These are phyloP conservation scores for Phytophthora pisi DNA, from an alignment of 352 stramenopile genomes.

Conservation along the genomic window DNA sequence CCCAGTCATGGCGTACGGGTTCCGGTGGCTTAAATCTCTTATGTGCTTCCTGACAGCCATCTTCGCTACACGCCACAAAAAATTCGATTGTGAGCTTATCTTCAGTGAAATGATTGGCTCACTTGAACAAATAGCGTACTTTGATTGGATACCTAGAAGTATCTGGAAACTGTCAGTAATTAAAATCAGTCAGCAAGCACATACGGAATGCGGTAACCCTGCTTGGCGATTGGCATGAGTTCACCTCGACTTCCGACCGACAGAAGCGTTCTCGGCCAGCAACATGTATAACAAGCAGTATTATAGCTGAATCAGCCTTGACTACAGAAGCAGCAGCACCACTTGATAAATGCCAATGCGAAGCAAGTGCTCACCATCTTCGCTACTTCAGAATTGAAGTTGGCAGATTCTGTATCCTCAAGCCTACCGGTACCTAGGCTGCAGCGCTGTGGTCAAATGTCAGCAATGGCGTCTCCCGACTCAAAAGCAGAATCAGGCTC, in stretches of 20 bases:
- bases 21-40: no score
- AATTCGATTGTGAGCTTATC: no score
- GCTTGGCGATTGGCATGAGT: neutral
- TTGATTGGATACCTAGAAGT: no score
- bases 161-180: no score
- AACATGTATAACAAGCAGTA: neutral
- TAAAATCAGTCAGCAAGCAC: no score
- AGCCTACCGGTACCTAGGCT: no score
- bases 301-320: neutral
- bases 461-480: neutral
- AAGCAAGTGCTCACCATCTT: slow-evolving; percentile 4
- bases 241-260: neutral
- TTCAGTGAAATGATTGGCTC: no score
- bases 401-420: neutral
- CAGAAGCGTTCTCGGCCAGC: no score
- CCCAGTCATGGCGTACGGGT: no score
- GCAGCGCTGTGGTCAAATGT: neutral
- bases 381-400: slow-evolving; percentile 27
- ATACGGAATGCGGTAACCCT: neutral
- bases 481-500: neutral
- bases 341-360: neutral
- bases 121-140: no score
- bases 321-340: neutral
- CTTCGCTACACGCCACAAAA: no score
- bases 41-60: no score